Percentiles rank a stretch among this genome's conserved stretches.
Conservation (phyloP, 305 asterid species). For the Fraxinus nigra region DNA sequence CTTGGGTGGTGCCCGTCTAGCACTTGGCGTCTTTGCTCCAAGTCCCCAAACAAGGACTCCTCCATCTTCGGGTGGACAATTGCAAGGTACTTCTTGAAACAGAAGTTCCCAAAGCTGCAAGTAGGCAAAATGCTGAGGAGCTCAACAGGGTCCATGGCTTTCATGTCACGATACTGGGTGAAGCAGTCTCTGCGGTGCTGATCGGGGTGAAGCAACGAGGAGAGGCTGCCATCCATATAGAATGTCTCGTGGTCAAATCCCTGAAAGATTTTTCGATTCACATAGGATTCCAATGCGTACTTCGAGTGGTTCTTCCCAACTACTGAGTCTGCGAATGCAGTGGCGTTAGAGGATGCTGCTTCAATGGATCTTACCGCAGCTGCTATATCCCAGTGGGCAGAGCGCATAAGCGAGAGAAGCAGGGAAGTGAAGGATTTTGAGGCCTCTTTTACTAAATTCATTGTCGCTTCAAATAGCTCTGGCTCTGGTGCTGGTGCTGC, state of each 20-base stretch:
- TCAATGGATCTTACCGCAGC: slow-evolving; percentile 94
- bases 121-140: slow-evolving; percentile 77
- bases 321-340: slow-evolving; percentile 50
- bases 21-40: slow-evolving; percentile 88
- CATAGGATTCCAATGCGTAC: slow-evolving; percentile 76
- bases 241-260: slow-evolving; percentile 95
- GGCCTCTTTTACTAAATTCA: slow-evolving; percentile 68
- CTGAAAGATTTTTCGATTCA: slow-evolving; percentile 80
- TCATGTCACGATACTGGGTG: slow-evolving; percentile 88
- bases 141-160: slow-evolving; percentile 84
- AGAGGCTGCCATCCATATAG: slow-evolving; percentile 89
- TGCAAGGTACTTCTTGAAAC: slow-evolving; percentile 80
- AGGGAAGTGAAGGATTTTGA: slow-evolving; percentile 75
- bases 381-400: slow-evolving; percentile 86
- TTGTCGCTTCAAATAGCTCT: slow-evolving; percentile 65
- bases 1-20: slow-evolving; percentile 84
- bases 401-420: slow-evolving; percentile 91
- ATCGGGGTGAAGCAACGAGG: slow-evolving; percentile 77
- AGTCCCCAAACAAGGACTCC: slow-evolving; percentile 85
- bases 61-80: slow-evolving; percentile 94
- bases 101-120: slow-evolving; percentile 87
- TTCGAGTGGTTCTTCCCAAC: slow-evolving; percentile 77
- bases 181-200: slow-evolving; percentile 88
- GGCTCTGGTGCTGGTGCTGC: slow-evolving; percentile 75
- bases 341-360: slow-evolving; percentile 52